phyloP scores from a whole-genome alignment of 768 basidiomycete species.

The Serendipita vermifera region DNA sequence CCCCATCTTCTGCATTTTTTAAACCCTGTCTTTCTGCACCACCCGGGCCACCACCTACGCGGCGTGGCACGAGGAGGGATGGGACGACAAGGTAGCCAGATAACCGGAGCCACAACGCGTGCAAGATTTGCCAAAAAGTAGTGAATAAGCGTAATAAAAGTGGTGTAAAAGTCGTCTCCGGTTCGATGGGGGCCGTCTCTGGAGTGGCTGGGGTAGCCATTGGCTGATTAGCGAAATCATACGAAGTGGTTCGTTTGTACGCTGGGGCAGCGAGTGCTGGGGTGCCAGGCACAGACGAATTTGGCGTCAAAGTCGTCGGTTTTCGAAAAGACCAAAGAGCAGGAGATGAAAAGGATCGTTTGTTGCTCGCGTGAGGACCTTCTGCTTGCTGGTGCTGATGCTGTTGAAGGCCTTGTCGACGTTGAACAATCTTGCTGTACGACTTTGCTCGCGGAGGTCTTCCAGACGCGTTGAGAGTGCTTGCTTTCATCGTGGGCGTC shows the following conservation, averaged over 20 bases:
- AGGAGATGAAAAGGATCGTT: constrained; percentile 54
- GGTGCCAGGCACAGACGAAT: constrained; percentile 14
- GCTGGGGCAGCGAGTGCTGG: constrained; percentile 23
- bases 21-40: constrained; percentile 18
- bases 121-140: not conserved
- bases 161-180: constrained; percentile 42
- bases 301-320: constrained; percentile 14
- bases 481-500: constrained; percentile 34
- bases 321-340: constrained; percentile 29
- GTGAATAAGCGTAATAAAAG: not conserved
- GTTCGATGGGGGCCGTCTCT: constrained; percentile 29
- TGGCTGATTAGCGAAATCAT: not conserved
- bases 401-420: constrained; percentile 3
- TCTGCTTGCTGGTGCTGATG: not conserved
- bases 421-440: not conserved
- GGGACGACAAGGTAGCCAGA: constrained; percentile 1
- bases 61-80: not conserved
- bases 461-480: constrained; percentile 7
- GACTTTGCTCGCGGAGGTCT: constrained; percentile 8
- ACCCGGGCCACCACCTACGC: constrained; percentile 26
- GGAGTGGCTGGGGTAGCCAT: not conserved
- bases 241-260: constrained; percentile 51
- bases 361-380: constrained; percentile 20
- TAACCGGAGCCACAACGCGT: not conserved
- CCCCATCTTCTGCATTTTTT: constrained; percentile 17